Evolutionary conservation across 768 basidiomycete species (phyloP).

Genomic region (Leucogyrophana mollusca): DNA sequence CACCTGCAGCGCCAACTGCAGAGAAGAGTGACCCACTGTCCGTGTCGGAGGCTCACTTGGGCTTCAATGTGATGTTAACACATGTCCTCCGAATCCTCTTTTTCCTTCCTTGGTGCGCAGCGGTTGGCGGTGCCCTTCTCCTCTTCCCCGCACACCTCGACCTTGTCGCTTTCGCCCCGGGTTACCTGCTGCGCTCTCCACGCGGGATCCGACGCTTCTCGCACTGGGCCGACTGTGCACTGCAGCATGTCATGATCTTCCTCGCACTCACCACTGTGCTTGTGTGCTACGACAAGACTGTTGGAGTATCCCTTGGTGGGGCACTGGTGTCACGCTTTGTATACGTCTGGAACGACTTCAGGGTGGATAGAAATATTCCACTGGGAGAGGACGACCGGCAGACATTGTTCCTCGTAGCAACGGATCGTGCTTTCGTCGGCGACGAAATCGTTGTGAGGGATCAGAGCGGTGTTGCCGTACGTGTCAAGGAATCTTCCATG

Average conservation of each 20-base stretch:
- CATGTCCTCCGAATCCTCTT: conserved; percentile 15
- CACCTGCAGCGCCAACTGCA: neutral
- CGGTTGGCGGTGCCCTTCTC: conserved; percentile 31
- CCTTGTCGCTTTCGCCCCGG: conserved; percentile 24
- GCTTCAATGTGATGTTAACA: neutral
- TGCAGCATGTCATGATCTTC: conserved; percentile 34
- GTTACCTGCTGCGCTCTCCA: conserved; percentile 23
- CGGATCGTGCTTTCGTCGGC: conserved; percentile 12
- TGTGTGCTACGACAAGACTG: conserved; percentile 15
- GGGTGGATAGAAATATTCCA: conserved; percentile 19
- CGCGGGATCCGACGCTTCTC: conserved; percentile 36
- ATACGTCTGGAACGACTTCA: conserved; percentile 27
- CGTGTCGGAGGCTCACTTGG: neutral
- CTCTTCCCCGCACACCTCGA: conserved; percentile 27
- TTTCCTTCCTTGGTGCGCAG: conserved; percentile 36
- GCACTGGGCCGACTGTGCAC: conserved; percentile 35
- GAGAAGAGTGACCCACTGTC: neutral
- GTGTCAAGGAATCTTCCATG: no score
- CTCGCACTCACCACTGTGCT: conserved; percentile 17
- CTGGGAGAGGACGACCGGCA: conserved; percentile 34
- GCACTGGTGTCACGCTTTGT: conserved; percentile 19
- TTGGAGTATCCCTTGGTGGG: conserved; percentile 20
- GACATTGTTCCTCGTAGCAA: conserved; percentile 30
- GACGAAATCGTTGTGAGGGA: conserved; percentile 1
- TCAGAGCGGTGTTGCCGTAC: neutral